Evolutionary conservation across 305 asterid genomes (phyloP), one percentile per base, ranked within the genome.

Genomic region (Andrographis paniculata): DNA sequence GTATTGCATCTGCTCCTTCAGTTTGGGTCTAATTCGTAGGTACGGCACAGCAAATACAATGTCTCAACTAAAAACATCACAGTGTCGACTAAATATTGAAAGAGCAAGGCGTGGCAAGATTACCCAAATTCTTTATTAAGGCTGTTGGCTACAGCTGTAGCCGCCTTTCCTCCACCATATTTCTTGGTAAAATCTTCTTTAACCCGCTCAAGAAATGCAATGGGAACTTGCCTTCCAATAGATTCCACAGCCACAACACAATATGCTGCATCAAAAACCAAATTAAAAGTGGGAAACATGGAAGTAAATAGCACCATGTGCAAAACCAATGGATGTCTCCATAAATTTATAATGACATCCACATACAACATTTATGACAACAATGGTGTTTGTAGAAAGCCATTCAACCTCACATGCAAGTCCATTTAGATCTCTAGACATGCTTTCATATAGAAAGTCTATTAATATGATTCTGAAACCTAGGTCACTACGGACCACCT

Each of bases 1-100:
- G 57, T 78, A 84, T 59, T 80, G 89, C 95, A 84, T 84, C 65
- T 84, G 94, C 58, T 84, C 94, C 83, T 74, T 84, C 72, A 84
- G 59, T 43, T 78, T 80, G 56, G 89, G 78, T 74, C 95, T 84
- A 55, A 28, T 28, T 47, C 23, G 44, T 44, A 52, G 42, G 36
- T 39, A 40, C 8, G 9, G 37, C 20, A 28, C 35, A 53, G 48
- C 15, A 45, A 9, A 14, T 40, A 28, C 6, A 7, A 12, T 23
- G 30, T 12, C 38, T 43, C 49, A 58, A 31, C 45, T 58, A 30
- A 15, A 23, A 50, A 35, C 18, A 33, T 33, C 12, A 15, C 51
- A 21, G 20, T n/a, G 1, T 37, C 14, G 20, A 37, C 24, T 22
- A 9, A 51, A 43, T 10, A 20, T 5, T 20, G 22, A n/a, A 17